Conservation (phyloP, 345 rosid species). For the Melastoma malabathricum region DNA sequence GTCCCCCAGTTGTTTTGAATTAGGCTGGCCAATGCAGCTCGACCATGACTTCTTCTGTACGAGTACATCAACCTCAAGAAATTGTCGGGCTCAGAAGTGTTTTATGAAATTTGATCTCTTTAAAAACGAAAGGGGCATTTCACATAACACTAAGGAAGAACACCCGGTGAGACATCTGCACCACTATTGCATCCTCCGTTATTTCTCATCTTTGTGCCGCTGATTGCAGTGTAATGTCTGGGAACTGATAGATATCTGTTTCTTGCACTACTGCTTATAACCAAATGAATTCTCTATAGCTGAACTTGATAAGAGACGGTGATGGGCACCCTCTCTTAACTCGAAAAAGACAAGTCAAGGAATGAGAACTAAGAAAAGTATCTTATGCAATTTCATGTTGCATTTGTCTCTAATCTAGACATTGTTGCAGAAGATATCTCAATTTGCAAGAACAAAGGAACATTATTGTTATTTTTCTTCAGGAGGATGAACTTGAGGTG, state of each 20-base stretch:
- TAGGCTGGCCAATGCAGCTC: conserved; percentile 85
- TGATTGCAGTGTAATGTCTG: too few species aligned
- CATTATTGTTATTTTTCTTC: conserved; percentile 4
- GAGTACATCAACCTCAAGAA: conserved; percentile 13
- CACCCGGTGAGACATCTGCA: conserved; percentile 26
- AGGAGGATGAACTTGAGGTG: conserved; percentile 37
- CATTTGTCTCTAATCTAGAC: too few species aligned
- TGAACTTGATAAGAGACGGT: too few species aligned
- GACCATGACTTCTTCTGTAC: conserved; percentile 55
- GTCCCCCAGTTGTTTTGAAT: conserved; percentile 73
- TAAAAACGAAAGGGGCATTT: conserved; percentile 22
- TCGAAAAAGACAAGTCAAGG: too few species aligned
- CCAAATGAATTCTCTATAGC: too few species aligned
- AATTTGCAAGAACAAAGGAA: too few species aligned
- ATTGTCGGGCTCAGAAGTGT: conserved; percentile 15
- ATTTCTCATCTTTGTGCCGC: too few species aligned
- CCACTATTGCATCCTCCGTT: too few species aligned
- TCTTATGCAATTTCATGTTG: too few species aligned
- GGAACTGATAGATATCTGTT: neutral
- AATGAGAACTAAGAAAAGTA: too few species aligned
- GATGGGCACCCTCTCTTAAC: too few species aligned
- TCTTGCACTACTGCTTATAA: neutral
- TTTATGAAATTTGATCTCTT: conserved; percentile 4
- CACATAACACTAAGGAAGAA: conserved; percentile 50
- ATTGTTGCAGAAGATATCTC: too few species aligned